Base-by-base conservation (phyloP, 1,284 basidiomycete genomes). In the Somion occarium region DNA sequence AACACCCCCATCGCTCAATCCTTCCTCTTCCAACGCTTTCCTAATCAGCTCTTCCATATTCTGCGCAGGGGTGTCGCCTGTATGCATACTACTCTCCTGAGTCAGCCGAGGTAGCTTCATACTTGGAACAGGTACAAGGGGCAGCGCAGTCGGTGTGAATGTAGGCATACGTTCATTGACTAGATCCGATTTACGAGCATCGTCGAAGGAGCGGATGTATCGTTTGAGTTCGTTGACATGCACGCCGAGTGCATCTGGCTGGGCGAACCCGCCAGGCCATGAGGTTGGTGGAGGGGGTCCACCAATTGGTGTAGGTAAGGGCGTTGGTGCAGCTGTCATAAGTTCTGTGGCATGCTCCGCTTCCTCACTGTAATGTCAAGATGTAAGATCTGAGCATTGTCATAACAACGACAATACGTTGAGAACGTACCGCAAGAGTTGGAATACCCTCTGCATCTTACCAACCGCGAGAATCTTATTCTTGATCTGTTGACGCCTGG, bases 401-500 rank as follows among this genome's bases (percentile, higher is more conserved):
- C 39, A 5, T 41, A 41, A 41, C 18, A 41, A 41, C 13, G 39
- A 42, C n/a, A 44, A 38, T 11, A 5, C 30, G 19, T 9, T 34
- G 11, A 45, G 12, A 19, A 69, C 82, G 58, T 49, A 90, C 86
- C 93, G 86, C 38, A 98, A 74, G 49, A 96, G 75, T 50, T 91
- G 85, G 76, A 96, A 97, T 45, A 97, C 85, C 27, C 87, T 75
- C 55, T 92, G 91, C 92, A 98, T 94, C 64, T 85, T 80, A n/a
- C 94, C 93, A 38, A 97, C 84, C 1, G 91, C 93, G 56, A 95
- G 72, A 61, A 97, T 96, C 80, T 97, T 97, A 72, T 86, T 93
- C 78, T 93, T 98, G 76, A 99, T 98, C 57, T 86, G 79, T 61
- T 90, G 80, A 63, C 83, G 76, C 57, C 85, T 78, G 55, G 58